Evolutionary conservation across 208 protist species (phyloP).

Genomic region (Herpetomonas samuelpessoai): DNA sequence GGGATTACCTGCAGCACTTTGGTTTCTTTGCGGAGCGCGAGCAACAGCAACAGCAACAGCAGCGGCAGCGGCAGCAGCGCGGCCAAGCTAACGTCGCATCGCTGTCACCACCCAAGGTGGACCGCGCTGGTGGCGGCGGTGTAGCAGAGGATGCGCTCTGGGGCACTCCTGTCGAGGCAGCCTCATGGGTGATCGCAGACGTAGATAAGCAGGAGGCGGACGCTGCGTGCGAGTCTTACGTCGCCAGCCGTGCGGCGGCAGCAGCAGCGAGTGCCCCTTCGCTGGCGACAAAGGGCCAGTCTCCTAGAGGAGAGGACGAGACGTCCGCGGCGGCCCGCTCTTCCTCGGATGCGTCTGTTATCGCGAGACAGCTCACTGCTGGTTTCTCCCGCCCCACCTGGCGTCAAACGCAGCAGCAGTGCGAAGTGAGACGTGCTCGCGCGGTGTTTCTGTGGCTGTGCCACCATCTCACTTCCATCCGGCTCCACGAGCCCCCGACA

Average conservation of each 20-base stretch:
- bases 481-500: neutral
- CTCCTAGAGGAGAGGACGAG: no score
- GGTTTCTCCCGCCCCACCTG: slow-evolving; percentile 43
- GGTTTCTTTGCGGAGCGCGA: slow-evolving; percentile 76
- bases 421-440: slow-evolving; percentile 52
- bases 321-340: no score
- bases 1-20: slow-evolving; percentile 85
- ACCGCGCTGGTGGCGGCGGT: no score
- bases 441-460: slow-evolving; percentile 72
- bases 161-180: slow-evolving; percentile 23
- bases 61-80: slow-evolving; percentile 4
- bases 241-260: slow-evolving; percentile 7
- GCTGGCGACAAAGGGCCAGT: no score
- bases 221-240: slow-evolving; percentile 20
- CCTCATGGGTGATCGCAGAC: slow-evolving; percentile 43
- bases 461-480: slow-evolving; percentile 32
- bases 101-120: neutral
- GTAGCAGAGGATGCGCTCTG: no score
- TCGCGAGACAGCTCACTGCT: no score
- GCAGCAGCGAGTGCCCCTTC: no score
- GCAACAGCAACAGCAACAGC: neutral
- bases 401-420: slow-evolving; percentile 59
- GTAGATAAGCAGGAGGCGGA: slow-evolving; percentile 41
- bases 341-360: no score
- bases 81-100: neutral